A percentile compares a stretch with the other conserved stretches of the same genome.
phyloP scores from a whole-genome alignment of 179 eudicot species.

The Camellia oleifera region DNA sequence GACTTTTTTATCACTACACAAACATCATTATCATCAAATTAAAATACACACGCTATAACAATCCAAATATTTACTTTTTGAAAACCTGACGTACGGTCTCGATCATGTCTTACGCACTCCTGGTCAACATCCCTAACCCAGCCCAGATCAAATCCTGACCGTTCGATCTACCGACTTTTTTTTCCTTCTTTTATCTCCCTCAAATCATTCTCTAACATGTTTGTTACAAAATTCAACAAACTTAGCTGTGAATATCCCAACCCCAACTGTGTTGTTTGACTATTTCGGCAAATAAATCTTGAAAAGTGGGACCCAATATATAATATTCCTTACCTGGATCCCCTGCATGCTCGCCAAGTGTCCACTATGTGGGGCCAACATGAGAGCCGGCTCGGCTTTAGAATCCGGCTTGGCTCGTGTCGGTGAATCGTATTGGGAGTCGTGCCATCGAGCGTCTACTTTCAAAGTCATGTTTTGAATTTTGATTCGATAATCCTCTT shows the following conservation, averaged over 20 bases:
- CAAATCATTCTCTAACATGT: not conserved
- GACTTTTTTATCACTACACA: no score
- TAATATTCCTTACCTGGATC: not conserved
- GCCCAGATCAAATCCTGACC: not conserved
- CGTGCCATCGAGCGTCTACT: not conserved
- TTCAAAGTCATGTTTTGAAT: no score
- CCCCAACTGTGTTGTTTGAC: not conserved
- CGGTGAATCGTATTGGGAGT: not conserved
- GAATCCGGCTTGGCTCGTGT: not conserved
- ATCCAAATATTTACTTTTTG: not conserved
- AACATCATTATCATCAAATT: no score
- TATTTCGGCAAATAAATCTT: not conserved
- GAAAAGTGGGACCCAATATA: not conserved
- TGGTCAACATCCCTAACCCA: not conserved
- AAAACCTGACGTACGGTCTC: not conserved
- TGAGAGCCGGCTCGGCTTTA: not conserved
- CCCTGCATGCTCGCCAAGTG: not conserved
- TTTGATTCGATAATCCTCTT: no score
- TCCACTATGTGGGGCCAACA: not conserved
- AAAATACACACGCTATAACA: no score
- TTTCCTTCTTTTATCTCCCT: not conserved
- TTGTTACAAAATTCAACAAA: not conserved
- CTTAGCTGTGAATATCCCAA: slow-evolving; percentile 5
- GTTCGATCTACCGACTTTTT: not conserved
- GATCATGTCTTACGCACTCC: not conserved